Base-by-base conservation (phyloP, 202 grass and related monocot species). In the Eragrostis tef region DNA sequence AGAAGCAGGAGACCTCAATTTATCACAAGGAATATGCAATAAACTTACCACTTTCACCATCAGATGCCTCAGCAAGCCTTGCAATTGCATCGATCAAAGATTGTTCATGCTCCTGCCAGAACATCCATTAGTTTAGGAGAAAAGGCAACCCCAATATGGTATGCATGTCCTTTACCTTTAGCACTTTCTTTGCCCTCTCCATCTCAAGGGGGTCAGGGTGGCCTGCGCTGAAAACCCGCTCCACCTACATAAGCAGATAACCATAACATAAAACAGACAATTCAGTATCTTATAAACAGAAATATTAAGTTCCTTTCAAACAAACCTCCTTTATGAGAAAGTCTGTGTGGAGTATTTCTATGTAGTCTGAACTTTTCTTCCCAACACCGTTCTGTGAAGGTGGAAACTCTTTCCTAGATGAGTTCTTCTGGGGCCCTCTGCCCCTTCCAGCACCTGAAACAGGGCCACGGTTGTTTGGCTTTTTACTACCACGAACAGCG, bases 51-150 rank as follows among this genome's bases (percentile, higher is more conserved):
- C 91, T 84, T 67, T 93, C 91, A 69, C 79, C 88, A 75, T 90
- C 86, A 34, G 91, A 93, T 53, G 75, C 86, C 51, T 93, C 81
- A 81, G 85, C 91, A 34, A 93, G 82, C 74, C 75, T 83, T 59
- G 85, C 71, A 57, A 93, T 88, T 39, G 86, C 86, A 58, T 93
- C 79, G 39, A 90, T 81, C 80, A 93, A 80, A 58, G 88, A 82
- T 79, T 88, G 83, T 70, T 90, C 91, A 56, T 93, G 91, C 71
- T 88, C 91, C 91, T 93, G 88, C 51, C 14, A 73, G n/a, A n/a
- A 77, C 26, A 49, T 46, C 19, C 26, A 44, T 60, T 62, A 77
- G 52, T 59, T 77, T 19, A 62, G 11, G 36, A 16, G 48, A 77
- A 77, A 46, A 47, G 27, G n/a, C 49, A 81, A 81, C 11, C 31